phyloP scores from a whole-genome alignment of 2,329 filamentous ascomycete species.

The Talaromyces sp. region DNA sequence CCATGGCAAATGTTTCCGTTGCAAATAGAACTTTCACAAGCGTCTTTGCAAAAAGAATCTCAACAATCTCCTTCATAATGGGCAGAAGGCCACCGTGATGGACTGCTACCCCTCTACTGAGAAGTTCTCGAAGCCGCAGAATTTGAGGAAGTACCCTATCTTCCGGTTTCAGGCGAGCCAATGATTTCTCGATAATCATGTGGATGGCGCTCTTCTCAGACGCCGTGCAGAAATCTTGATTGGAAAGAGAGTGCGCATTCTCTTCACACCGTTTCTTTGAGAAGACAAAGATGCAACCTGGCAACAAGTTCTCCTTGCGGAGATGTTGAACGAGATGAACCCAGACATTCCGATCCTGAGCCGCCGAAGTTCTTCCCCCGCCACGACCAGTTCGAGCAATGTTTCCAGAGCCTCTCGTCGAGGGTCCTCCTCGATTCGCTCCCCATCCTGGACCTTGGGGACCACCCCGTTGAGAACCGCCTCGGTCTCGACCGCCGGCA shows the following conservation, averaged over 20 bases:
- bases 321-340: conserved; percentile 91
- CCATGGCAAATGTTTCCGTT: conserved; percentile 98
- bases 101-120: conserved; percentile 85
- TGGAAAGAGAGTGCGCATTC: conserved; percentile 90
- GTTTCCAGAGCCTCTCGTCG: conserved; percentile 65
- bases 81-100: conserved; percentile 92
- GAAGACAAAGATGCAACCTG: conserved; percentile 96
- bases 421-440: conserved; percentile 51
- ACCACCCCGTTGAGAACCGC: conserved; percentile 25
- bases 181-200: conserved; percentile 94
- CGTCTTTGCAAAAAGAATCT: conserved; percentile 91
- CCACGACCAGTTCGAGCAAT: conserved; percentile 84
- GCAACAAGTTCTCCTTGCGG: conserved; percentile 78
- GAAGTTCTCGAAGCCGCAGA: conserved; percentile 73
- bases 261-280: conserved; percentile 97
- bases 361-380: conserved; percentile 79
- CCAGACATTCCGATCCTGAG: conserved; percentile 95
- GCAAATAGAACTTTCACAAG: conserved; percentile 96
- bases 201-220: conserved; percentile 94
- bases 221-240: conserved; percentile 90
- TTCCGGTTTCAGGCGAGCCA: conserved; percentile 84
- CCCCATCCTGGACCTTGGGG: conserved; percentile 5
- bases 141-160: conserved; percentile 91
- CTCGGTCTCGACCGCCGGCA: conserved; percentile 37
- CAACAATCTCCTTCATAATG: conserved; percentile 96